Base-by-base conservation (phyloP, 495 filamentous ascomycete genomes). In the Cetradonia linearis region DNA sequence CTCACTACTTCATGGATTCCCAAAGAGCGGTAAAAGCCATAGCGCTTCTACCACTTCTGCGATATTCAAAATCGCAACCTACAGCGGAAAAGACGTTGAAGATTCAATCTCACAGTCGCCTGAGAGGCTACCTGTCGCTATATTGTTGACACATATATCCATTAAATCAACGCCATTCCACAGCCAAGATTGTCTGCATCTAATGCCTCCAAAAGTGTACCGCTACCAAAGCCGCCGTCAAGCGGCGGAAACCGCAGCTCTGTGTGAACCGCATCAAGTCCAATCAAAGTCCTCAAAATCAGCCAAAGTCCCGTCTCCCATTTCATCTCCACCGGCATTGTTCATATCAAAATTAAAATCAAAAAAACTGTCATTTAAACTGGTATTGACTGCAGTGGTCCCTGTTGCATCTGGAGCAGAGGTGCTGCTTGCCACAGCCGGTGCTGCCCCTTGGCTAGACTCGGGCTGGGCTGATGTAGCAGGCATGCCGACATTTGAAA, bases 351-450 rank as follows among this genome's bases (percentile, higher is more conserved):
- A 63, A 46, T 61, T 61, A 9, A 50, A 57, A 31, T 55, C 46
- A 30, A 31, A 49, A 62, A 80, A 79, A 23, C 78, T 55, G 55
- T 80, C 77, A 54, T 80, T 77, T 36, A 78, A 77, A 56, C 67
- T 78, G 3, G 77, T 77, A 64, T 75, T 74, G n/a, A 74, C 75
- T 5, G 72, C 73, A 8, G 58, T 72, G 30, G 44, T 40, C 33
- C 28, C 55, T 8, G 23, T 33, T n/a, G 37, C 25, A n/a, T 58
- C 37, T 23, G 30, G 5, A 53, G 34, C 42, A 28, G 61, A 42
- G 6, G 20, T 18, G 16, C 16, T 58, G 37, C n/a, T 48, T 28
- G 59, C 47, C 30, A 34, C 14, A 13, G 38, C 20, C 18, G 23
- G 20, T 14, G 34, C 33, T 55, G 64, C 10, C 38, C 14, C 18